Base-by-base conservation (phyloP, 2,329 filamentous ascomycete species). In the Alternaria panax region DNA sequence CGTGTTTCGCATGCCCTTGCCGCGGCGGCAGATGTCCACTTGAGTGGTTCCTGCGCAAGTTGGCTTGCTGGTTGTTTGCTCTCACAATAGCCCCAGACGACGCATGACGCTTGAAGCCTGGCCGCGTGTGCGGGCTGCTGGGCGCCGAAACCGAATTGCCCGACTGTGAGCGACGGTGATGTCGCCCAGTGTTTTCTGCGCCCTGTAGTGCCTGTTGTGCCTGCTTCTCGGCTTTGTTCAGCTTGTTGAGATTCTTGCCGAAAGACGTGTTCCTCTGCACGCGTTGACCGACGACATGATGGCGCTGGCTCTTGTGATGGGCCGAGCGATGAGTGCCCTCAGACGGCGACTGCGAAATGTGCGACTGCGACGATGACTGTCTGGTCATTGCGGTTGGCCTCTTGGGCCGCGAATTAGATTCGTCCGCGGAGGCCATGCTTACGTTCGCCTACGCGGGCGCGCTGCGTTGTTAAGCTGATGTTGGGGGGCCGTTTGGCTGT, bases 21-120 rank as follows among this genome's bases (percentile, higher is more conserved):
- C 80, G 75, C 32, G 79, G 75, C 28, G 79, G 73, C 51, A 83
- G 74, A 59, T 83, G 80, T 16, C 80, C 79, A 69, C 81, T 82
- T 27, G 80, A 82, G 58, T 79, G 74, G 61, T 80, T 80, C 66
- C 78, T 79, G 69, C 75, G 76, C 58, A 81, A 65, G 24, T 68
- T 70, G 7, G 69, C 66, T 41, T 77, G 73, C 14, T 71, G 70
- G 43, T 79, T 75, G 32, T 66, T 62, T 34, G 62, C 68, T 47
- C 75, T 69, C 68, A 77, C 66, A 59, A 80, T 70, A 63, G 68
- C 76, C 59, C 76, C 72, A 25, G 77, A 75, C 28, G 78, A 80
- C 18, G 77, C 75, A 75, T 80, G 80, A 68, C 79, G 79, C 74
- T 80, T 80, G 69, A 78, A 74, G 63, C 72, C 69, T 11, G 78